Conservation (phyloP, 345 rosid genomes). For the Stellera chamaejasme region DNA sequence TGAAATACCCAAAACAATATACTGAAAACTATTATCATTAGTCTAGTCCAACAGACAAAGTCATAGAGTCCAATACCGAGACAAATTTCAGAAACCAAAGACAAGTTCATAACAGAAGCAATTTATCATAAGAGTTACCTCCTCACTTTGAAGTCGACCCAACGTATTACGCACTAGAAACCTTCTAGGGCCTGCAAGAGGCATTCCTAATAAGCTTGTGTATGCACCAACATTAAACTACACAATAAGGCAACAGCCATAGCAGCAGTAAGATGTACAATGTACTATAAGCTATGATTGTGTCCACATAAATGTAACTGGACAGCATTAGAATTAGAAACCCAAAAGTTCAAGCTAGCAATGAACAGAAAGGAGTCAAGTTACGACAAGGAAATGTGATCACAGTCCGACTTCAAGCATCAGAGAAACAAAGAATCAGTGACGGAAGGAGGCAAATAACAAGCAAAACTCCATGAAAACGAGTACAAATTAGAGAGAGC, state of each 20-base stretch:
- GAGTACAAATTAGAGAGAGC: neutral
- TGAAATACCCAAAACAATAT: too few relatives aligned
- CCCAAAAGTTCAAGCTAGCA: too few relatives aligned
- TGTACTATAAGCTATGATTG: neutral
- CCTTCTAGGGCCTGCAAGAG: slow-evolving; percentile 73
- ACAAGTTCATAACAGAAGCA: neutral
- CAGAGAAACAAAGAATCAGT: neutral
- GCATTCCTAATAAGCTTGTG: slow-evolving; percentile 12
- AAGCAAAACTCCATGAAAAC: neutral
- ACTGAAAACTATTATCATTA: slow-evolving; percentile 1
- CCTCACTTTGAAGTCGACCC: slow-evolving; percentile 84
- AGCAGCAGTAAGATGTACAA: neutral
- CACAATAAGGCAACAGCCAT: neutral
- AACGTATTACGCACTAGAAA: slow-evolving; percentile 66
- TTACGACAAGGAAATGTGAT: too few relatives aligned
- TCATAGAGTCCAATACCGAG: neutral
- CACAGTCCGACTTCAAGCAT: neutral
- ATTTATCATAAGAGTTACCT: slow-evolving; percentile 37
- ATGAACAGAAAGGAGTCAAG: too few relatives aligned
- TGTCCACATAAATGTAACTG: neutral
- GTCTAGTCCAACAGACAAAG: slow-evolving; percentile 4
- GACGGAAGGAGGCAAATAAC: neutral
- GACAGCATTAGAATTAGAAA: too few relatives aligned
- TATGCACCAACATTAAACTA: slow-evolving; percentile 8
- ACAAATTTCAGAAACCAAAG: neutral